Conservation (phyloP, 208 protist species). For the Cochliopodium minus region DNA sequence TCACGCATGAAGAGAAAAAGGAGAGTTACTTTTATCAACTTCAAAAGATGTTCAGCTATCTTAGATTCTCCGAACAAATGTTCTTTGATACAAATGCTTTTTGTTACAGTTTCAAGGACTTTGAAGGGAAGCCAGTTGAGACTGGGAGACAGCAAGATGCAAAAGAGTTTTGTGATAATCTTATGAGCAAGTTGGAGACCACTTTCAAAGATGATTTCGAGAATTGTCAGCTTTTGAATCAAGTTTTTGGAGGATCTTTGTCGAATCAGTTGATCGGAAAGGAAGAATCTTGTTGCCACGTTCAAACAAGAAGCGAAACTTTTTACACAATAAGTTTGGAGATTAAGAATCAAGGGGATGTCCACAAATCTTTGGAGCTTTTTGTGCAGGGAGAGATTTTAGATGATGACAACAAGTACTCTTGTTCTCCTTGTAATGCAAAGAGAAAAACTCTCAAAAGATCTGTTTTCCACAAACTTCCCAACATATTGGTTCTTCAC, state of each 20-base stretch:
- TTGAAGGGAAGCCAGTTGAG: not conserved
- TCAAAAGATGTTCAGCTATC: slow-evolving; percentile 36
- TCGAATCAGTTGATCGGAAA: slow-evolving; percentile 30
- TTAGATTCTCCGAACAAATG: slow-evolving; percentile 34
- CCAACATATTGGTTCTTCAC: slow-evolving; percentile 48
- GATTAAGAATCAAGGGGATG: slow-evolving; percentile 43
- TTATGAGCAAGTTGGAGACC: slow-evolving; percentile 43
- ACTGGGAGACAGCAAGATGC: slow-evolving; percentile 38
- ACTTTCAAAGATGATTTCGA: not conserved
- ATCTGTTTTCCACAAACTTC: slow-evolving; percentile 31
- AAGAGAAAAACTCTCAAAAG: slow-evolving; percentile 41
- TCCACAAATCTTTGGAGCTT: slow-evolving; percentile 39
- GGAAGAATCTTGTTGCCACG: slow-evolving; percentile 10
- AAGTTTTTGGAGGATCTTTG: slow-evolving; percentile 33
- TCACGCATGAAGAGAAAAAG: not conserved
- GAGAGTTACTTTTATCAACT: slow-evolving; percentile 17
- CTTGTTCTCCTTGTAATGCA: slow-evolving; percentile 27
- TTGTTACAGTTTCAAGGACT: slow-evolving; percentile 25
- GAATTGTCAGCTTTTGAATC: slow-evolving; percentile 31
- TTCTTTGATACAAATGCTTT: slow-evolving; percentile 31
- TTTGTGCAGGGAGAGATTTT: slow-evolving; percentile 49
- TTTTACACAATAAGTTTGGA: slow-evolving; percentile 40
- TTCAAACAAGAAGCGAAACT: slow-evolving; percentile 22
- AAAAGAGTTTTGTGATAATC: slow-evolving; percentile 53
- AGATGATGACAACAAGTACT: slow-evolving; percentile 58